These are phyloP conservation scores for Ceratocystis albifundus DNA, from an alignment of 2,329 filamentous ascomycete species.

Conservation along the genomic window DNA sequence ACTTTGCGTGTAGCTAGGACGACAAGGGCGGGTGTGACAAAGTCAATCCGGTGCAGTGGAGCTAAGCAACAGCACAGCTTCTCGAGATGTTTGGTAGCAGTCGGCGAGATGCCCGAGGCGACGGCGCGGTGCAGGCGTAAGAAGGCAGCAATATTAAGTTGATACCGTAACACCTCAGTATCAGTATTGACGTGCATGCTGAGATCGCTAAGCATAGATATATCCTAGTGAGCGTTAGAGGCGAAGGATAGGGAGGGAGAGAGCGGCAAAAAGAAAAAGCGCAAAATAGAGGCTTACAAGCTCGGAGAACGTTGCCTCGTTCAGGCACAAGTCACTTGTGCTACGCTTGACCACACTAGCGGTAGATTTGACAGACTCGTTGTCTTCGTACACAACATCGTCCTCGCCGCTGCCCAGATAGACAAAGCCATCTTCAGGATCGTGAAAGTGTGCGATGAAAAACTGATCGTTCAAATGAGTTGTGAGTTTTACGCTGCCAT, in stretches of 20 bases:
- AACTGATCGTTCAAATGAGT: constrained; percentile 67
- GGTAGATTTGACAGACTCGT: constrained; percentile 30
- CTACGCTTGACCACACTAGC: constrained; percentile 38
- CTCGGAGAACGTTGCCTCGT: constrained; percentile 31
- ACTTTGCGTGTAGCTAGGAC: constrained; percentile 73
- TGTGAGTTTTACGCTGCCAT: constrained; percentile 40
- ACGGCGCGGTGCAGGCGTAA: constrained; percentile 81
- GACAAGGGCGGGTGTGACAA: constrained; percentile 73
- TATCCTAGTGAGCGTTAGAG: constrained; percentile 33
- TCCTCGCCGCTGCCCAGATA: constrained; percentile 48
- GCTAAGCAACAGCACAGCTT: constrained; percentile 61
- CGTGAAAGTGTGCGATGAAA: constrained; percentile 78
- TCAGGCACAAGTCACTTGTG: constrained; percentile 24
- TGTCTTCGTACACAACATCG: constrained; percentile 30
- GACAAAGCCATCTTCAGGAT: constrained; percentile 57
- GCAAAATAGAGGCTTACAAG: constrained; percentile 31
- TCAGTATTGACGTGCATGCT: constrained; percentile 51
- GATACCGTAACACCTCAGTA: constrained; percentile 69
- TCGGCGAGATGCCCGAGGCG: constrained; percentile 61
- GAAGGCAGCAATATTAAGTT: constrained; percentile 79
- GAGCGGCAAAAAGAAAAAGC: background rate
- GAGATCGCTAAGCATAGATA: constrained; percentile 49
- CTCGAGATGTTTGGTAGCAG: constrained; percentile 66
- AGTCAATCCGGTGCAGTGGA: constrained; percentile 67
- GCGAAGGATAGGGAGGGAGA: background rate